Evolutionary conservation across 441 rosid genomes (phyloP).

Genomic region (Arabidopsis hybrid): DNA sequence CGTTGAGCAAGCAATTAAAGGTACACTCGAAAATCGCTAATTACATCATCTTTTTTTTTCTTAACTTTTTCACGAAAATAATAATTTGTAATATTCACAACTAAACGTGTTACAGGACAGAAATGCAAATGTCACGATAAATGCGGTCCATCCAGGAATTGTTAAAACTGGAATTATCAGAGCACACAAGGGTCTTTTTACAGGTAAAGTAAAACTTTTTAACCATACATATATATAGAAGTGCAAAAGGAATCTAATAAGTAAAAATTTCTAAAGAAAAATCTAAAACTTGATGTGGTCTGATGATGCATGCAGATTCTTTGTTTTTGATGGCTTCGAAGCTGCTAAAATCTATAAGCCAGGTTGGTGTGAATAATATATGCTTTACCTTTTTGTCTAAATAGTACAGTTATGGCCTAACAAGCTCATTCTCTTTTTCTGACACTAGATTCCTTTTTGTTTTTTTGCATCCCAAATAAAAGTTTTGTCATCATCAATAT

Average conservation of each 20-base stretch:
- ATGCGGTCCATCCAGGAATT: constrained; percentile 94
- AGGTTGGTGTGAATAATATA: constrained; percentile 53
- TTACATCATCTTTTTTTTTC: background rate
- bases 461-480: background rate
- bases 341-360: constrained; percentile 74
- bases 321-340: constrained; percentile 86
- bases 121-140: constrained; percentile 77
- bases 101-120: constrained; percentile 58
- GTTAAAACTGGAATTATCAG: constrained; percentile 91
- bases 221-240: background rate
- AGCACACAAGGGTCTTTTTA: constrained; percentile 80
- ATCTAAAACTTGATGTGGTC: constrained; percentile 12
- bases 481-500: constrained; percentile 24
- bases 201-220: constrained; percentile 55
- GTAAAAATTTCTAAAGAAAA: background rate
- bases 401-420: constrained; percentile 13
- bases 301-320: constrained; percentile 70
- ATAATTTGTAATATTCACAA: background rate
- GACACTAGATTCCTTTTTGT: constrained; percentile 7
- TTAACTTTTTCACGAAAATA: background rate
- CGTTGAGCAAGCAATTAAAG: constrained; percentile 75
- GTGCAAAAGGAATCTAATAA: constrained; percentile 18
- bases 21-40: constrained; percentile 43
- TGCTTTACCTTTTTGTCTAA: constrained; percentile 19
- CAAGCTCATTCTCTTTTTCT: constrained; percentile 4